These are phyloP conservation scores for Scheffersomyces titani DNA, from an alignment of 1,139 yeast species.

Conservation along the genomic window DNA sequence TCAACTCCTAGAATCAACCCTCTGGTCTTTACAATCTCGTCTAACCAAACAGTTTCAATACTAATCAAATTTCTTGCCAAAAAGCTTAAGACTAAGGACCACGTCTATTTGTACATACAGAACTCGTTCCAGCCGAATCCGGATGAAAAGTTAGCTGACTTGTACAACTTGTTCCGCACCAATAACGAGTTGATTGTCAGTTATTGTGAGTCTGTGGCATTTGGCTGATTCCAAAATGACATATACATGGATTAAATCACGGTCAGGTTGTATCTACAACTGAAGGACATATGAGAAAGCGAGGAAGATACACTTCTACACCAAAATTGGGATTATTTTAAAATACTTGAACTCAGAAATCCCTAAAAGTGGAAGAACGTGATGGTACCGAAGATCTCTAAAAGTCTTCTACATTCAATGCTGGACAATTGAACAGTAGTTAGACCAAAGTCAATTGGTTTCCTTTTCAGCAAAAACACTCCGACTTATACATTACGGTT, in stretches of 20 bases:
- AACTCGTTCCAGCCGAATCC: constrained; percentile 64
- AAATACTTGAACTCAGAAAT: too few species aligned
- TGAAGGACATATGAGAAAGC: background rate
- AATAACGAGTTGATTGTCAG: constrained; percentile 54
- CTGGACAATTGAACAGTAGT: too few species aligned
- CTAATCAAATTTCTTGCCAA: constrained; percentile 46
- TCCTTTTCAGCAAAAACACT: too few species aligned
- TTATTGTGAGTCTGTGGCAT: constrained; percentile 59
- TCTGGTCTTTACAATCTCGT: constrained; percentile 48
- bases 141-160: constrained; percentile 54
- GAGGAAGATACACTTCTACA: too few species aligned
- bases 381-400: too few species aligned
- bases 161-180: constrained; percentile 44
- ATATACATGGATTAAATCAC: background rate
- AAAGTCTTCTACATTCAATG: too few species aligned
- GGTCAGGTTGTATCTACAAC: background rate
- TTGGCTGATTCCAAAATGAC: constrained; percentile 37
- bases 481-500: too few species aligned
- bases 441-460: too few species aligned
- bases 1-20: constrained; percentile 54
- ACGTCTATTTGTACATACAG: constrained; percentile 47
- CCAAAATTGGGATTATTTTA: too few species aligned
- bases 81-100: constrained; percentile 32
- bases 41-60: constrained; percentile 47
- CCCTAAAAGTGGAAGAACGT: too few species aligned